Evolutionary conservation across 2,329 filamentous ascomycete species (phyloP).

Genomic region (Trichoderma gracile): DNA sequence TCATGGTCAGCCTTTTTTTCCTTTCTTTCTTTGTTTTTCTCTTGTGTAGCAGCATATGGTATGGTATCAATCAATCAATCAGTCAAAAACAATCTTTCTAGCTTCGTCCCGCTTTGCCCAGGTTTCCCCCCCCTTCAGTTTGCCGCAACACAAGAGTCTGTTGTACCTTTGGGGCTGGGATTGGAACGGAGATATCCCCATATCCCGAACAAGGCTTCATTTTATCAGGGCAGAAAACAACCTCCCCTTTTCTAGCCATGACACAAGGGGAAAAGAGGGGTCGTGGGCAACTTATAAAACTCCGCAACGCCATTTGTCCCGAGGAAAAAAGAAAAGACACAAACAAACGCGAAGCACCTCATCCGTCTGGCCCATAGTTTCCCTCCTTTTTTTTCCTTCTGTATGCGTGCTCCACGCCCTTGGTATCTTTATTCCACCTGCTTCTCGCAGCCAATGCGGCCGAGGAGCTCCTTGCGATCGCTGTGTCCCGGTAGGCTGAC

Average conservation of each 20-base stretch:
- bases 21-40: background rate
- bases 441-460: constrained; percentile 82
- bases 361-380: background rate
- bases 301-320: constrained; percentile 25
- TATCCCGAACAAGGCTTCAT: constrained; percentile 4
- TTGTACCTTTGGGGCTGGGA: too few species aligned
- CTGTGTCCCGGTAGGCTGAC: constrained; percentile 70
- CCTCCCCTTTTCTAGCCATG: too few species aligned
- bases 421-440: constrained; percentile 52
- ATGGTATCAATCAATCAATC: constrained; percentile 2
- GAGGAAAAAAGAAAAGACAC: background rate
- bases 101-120: constrained; percentile 10
- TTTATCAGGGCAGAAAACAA: background rate
- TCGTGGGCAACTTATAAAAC: constrained; percentile 9
- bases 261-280: too few species aligned
- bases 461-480: constrained; percentile 77
- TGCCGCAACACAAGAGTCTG: background rate
- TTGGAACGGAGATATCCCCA: too few species aligned
- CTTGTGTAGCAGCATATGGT: constrained; percentile 15
- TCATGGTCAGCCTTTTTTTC: too few species aligned
- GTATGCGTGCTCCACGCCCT: background rate
- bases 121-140: background rate
- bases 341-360: background rate
- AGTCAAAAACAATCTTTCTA: constrained; percentile 11
- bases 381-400: background rate